Conservation (phyloP, 2,329 filamentous ascomycete species). For the Paraconiothyrium brasiliense region DNA sequence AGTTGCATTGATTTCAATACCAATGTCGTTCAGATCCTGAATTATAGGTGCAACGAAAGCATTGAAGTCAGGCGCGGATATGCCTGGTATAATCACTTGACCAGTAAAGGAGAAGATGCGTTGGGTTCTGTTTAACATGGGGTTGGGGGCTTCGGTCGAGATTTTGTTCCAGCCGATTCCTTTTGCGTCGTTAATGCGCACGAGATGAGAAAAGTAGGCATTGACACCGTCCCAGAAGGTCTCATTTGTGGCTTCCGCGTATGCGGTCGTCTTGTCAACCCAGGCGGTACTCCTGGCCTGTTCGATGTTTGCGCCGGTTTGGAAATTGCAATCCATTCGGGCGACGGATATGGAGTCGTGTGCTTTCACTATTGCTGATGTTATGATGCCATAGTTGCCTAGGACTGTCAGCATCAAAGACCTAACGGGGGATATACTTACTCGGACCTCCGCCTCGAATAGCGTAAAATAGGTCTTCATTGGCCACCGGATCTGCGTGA, state of each 20-base stretch:
- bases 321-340: slow-evolving; percentile 40
- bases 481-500: slow-evolving; percentile 30
- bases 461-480: slow-evolving; percentile 41
- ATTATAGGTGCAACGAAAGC: slow-evolving; percentile 33
- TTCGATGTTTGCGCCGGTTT: slow-evolving; percentile 21
- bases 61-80: slow-evolving; percentile 26
- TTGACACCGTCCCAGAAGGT: slow-evolving; percentile 39
- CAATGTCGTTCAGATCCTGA: slow-evolving; percentile 27
- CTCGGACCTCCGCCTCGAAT: slow-evolving; percentile 43
- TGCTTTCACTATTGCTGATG: slow-evolving; percentile 39
- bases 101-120: slow-evolving; percentile 28
- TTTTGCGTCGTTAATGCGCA: slow-evolving; percentile 33
- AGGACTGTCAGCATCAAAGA: slow-evolving; percentile 5
- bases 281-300: slow-evolving; percentile 17
- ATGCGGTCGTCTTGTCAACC: slow-evolving; percentile 27
- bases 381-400: slow-evolving; percentile 43
- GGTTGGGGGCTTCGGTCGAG: slow-evolving; percentile 20
- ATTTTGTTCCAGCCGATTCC: slow-evolving; percentile 39
- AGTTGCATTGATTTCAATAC: slow-evolving; percentile 28
- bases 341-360: slow-evolving; percentile 34
- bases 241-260: slow-evolving; percentile 29
- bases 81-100: slow-evolving; percentile 31
- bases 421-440: slow-evolving; percentile 12
- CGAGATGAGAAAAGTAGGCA: slow-evolving; percentile 34
- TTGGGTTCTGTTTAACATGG: slow-evolving; percentile 10